Evolutionary conservation across 2,329 filamentous ascomycete species (phyloP), one percentile per base, ranked within the genome.

Genomic region (Exserohilum turcica): DNA sequence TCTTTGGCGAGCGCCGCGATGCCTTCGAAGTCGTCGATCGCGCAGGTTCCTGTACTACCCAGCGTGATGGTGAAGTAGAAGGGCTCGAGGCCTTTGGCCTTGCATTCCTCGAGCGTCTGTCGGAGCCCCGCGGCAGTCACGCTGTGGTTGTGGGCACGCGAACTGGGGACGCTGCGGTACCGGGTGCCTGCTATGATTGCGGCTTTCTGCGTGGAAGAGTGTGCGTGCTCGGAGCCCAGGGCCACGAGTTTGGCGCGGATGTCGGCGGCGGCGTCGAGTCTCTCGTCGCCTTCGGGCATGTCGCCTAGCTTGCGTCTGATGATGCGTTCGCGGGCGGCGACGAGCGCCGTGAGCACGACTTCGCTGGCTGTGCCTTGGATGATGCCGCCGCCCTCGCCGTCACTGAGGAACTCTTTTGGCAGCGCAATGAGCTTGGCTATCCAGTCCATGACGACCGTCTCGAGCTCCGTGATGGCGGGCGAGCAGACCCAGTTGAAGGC

Each of bases 401-500:
- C 85, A 42, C 89, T 93, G 16, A 89, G 78, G 70, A 87, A 97
- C 61, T 84, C 88, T 9, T 82, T 76, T 0, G 93, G 92, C 19
- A 97, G 79, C 1, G 78, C 85, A 10, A 97, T 76, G 7, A 91
- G 82, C 72, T 88, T 85, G 13, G 88, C 91, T 3, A 97, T 78
- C 92, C 93, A 97, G 76, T 97, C 93, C 73, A 97, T 82, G 37
- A 96, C 88, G 19, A 97, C 83, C 0, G 92, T 96, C 80, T 97
- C 93, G 42, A 97, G 83, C 77, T 97, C 93, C 0, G 93, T 97
- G 15, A 94, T 88, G 6, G 90, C 92, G 0, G 93, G 93, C 5
- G 88, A 92, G 77, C 93, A 97, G 60, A 97, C 86, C 93, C 93
- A 97, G 77, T 97, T 97, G 81, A 97, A 97, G 33, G 91, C 91